Evolutionary conservation across 1,139 yeast genomes (phyloP), one percentile per base, ranked within the genome.

Genomic region (Nakaseomyces nivariensis): DNA sequence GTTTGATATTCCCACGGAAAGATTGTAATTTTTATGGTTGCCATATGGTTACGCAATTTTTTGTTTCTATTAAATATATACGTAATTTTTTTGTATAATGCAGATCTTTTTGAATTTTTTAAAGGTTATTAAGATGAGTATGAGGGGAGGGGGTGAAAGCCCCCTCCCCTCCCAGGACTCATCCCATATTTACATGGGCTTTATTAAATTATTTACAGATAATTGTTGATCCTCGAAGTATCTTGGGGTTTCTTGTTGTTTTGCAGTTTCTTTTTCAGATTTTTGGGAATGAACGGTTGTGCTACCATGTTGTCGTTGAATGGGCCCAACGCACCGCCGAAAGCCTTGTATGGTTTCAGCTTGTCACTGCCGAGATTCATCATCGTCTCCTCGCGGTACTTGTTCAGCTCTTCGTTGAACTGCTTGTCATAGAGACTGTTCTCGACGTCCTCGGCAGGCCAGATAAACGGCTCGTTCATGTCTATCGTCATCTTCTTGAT

Each of bases 401-500:
- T 64, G 43, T 64, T 67, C 54, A 71, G 52, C 52, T 74, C 72
- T 41, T 69, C 67, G 26, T 70, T 66, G 52, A 73, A 62, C 13
- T 67, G 60, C 37, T 65, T 63, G 51, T 67, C 66, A 67, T 70
- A 67, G 43, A 66, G 59, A 41, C 60, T 60, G 56, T 73, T 72
- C 31, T 70, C 68, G 37, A 66, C 64, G 47, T 78, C 76, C 58
- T 82, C 81, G 46, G 77, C 83, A 3, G 97, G 97, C 97, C 97
- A 90, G 47, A 89, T 76, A 63, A 90, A 90, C 22, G 97, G 97
- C 56, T 88, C 88, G 50, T 79, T 81, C 92, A 90, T 85, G 61
- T 88, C 96, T 49, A 89, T 83, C 17, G 96, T 89, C 97, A 90
- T 90, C 69, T 89, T 88, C 72, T 90, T 90, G 59, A 78, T 77